Conservation (phyloP, 106 monocot species). For the Dendrobium catenatum region DNA sequence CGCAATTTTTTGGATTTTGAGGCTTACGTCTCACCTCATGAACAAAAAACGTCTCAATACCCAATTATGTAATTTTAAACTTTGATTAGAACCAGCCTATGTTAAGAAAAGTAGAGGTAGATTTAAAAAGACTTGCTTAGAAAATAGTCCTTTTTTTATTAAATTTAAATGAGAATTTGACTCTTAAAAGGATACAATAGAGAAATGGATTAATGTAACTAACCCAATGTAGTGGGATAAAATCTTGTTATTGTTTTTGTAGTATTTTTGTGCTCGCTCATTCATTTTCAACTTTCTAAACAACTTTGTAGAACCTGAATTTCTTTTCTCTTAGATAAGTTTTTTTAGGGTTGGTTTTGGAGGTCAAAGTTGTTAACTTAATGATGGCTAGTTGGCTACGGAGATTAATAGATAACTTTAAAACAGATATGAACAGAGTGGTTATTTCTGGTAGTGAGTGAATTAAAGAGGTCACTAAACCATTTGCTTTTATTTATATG, state of each 20-base stretch:
- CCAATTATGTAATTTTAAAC: no score
- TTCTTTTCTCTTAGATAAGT: background rate
- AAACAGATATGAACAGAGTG: background rate
- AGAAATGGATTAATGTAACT: no score
- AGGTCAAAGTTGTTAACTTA: background rate
- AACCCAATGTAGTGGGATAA: no score
- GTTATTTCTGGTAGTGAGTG: background rate
- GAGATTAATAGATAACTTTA: background rate
- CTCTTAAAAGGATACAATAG: no score
- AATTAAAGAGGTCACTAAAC: background rate
- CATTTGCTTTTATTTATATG: background rate
- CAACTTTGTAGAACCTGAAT: background rate
- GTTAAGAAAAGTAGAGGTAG: no score
- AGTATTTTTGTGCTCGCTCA: background rate
- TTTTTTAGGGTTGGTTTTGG: background rate
- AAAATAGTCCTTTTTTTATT: no score
- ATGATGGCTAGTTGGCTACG: background rate
- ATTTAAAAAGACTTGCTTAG: no score
- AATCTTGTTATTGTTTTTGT: background rate
- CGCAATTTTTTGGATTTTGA: no score
- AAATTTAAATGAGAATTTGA: no score
- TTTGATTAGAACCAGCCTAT: no score
- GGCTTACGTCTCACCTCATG: no score
- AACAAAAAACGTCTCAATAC: no score
- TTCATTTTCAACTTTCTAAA: background rate